A percentile compares a stretch with the other conserved stretches of the same genome.
Evolutionary conservation across 2,329 filamentous ascomycete species (phyloP).

Genomic region (Colletotrichum orbiculare): DNA sequence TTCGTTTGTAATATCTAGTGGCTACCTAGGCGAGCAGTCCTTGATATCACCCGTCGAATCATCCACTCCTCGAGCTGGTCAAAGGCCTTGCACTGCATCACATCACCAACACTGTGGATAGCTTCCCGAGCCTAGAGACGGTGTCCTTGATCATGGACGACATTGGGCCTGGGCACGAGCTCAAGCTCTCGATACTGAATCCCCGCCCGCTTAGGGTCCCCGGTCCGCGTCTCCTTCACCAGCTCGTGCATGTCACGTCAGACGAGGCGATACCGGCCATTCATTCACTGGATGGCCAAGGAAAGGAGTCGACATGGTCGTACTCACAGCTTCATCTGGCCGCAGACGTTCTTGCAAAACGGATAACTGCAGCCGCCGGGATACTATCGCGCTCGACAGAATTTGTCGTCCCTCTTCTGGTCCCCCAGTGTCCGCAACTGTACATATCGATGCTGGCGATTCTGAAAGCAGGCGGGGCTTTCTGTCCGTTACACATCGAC

Average conservation of each 20-base stretch:
- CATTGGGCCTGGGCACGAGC: constrained; percentile 6
- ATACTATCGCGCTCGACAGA: not conserved
- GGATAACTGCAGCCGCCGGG: constrained; percentile 50
- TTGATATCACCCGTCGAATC: constrained; percentile 11
- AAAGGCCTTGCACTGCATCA: not conserved
- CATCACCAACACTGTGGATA: constrained; percentile 3
- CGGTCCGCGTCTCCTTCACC: constrained; percentile 60
- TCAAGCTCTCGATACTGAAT: constrained; percentile 58
- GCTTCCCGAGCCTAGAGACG: constrained; percentile 6
- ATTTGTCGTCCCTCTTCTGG: constrained; percentile 76
- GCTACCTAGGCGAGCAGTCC: not conserved
- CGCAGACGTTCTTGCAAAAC: constrained; percentile 66
- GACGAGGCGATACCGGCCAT: constrained; percentile 62
- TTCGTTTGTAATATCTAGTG: constrained; percentile 10
- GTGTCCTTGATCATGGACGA: constrained; percentile 21
- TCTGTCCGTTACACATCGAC: constrained; percentile 86
- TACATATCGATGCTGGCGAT: constrained; percentile 83
- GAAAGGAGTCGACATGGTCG: constrained; percentile 59
- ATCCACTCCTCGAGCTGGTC: not conserved
- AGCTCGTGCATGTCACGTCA: constrained; percentile 65
- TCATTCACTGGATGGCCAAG: constrained; percentile 64
- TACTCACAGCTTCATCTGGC: constrained; percentile 72
- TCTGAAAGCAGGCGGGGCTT: constrained; percentile 84
- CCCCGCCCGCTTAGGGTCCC: constrained; percentile 51
- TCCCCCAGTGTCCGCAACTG: constrained; percentile 80